Percentiles rank a stretch among this genome's conserved stretches.
These are phyloP conservation scores for Exophiala sp. DNA, from an alignment of 2,329 filamentous ascomycete species.

Conservation along the genomic window DNA sequence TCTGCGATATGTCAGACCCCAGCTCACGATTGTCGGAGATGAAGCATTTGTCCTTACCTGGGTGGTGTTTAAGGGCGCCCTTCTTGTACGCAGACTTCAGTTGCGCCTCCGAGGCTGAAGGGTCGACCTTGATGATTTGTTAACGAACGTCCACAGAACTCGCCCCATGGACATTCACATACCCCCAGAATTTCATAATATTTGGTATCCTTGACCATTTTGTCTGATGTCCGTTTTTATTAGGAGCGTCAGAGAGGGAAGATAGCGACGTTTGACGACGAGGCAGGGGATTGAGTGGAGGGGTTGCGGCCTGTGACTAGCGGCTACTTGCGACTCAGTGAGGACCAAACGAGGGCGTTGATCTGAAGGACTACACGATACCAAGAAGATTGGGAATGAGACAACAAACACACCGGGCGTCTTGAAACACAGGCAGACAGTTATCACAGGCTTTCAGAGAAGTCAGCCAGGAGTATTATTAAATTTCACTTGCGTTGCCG, in stretches of 20 bases:
- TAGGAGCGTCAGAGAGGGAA: neutral
- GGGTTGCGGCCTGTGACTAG: neutral
- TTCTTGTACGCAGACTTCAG: constrained; percentile 95
- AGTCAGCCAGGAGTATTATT: neutral
- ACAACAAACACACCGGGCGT: no score
- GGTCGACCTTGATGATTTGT: constrained; percentile 60
- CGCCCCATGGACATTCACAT: constrained; percentile 27
- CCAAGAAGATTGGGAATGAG: neutral
- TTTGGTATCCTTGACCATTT: constrained; percentile 52
- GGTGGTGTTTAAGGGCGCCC: constrained; percentile 80
- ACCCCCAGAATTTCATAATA: constrained; percentile 49
- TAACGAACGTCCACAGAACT: constrained; percentile 3
- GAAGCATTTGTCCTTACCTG: constrained; percentile 61
- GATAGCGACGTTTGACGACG: neutral
- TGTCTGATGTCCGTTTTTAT: constrained; percentile 20
- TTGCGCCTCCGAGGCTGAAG: constrained; percentile 73
- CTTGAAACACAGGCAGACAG: neutral
- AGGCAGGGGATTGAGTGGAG: neutral
- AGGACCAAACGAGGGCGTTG: neutral
- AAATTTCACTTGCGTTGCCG: no score
- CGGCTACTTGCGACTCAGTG: no score
- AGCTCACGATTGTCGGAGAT: neutral
- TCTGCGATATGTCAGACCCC: constrained; percentile 52
- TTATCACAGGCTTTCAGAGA: neutral
- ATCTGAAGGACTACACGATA: neutral